phyloP scores from a whole-genome alignment of 2,329 filamentous ascomycete genomes.

The Penicillium sp. region DNA sequence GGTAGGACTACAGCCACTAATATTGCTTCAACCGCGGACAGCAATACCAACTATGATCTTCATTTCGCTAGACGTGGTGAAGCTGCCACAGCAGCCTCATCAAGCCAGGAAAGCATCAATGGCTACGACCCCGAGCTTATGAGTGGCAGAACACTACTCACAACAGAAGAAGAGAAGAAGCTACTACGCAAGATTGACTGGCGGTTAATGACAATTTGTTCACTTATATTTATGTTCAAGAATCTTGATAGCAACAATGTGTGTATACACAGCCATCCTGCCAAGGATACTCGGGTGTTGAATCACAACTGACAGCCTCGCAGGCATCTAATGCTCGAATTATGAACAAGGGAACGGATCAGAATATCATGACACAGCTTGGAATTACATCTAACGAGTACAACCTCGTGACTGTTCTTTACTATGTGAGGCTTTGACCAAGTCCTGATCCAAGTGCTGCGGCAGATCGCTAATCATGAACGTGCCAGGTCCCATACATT shows the following conservation, averaged over 20 bases:
- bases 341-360: constrained; percentile 35
- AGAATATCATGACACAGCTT: constrained; percentile 28
- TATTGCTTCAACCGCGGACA: not conserved
- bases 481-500: constrained; percentile 24
- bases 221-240: constrained; percentile 32
- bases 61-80: constrained; percentile 23
- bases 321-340: constrained; percentile 36
- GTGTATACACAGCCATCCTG: not conserved
- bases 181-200: constrained; percentile 45
- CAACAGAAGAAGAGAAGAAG: constrained; percentile 46
- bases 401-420: constrained; percentile 35
- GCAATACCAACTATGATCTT: constrained; percentile 7
- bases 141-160: constrained; percentile 33
- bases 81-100: constrained; percentile 10
- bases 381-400: constrained; percentile 32
- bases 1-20: constrained; percentile 6
- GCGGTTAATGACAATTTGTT: constrained; percentile 44
- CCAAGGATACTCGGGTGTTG: not conserved
- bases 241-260: constrained; percentile 35
- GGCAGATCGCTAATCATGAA: not conserved
- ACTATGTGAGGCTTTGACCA: constrained; percentile 29
- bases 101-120: constrained; percentile 15
- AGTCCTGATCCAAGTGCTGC: not conserved
- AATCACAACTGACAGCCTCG: constrained; percentile 2
- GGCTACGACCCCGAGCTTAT: constrained; percentile 35